A percentile compares a stretch with the other conserved stretches of the same genome.
These are phyloP conservation scores for Sphagnum tenellum DNA, from an alignment of 225 moss, liverwort and hornwort species.

Conservation along the genomic window DNA sequence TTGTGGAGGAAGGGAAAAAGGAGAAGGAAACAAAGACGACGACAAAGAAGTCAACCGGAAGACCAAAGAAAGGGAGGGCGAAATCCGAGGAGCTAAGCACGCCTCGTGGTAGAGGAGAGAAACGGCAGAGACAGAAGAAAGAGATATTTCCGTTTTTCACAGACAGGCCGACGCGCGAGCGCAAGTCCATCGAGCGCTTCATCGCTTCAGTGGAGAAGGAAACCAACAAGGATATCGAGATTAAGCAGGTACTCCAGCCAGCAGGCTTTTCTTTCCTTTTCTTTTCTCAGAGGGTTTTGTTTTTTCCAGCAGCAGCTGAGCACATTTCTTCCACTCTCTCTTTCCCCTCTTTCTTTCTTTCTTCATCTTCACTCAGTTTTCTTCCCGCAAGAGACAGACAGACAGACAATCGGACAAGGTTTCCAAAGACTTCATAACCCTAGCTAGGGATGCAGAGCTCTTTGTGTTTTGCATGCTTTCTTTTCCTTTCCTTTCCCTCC, in stretches of 20 bases:
- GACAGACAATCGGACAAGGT: too few species aligned
- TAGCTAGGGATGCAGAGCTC: too few species aligned
- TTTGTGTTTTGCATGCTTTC: too few species aligned
- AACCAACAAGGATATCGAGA: constrained; percentile 53
- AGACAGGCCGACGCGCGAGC: constrained; percentile 67
- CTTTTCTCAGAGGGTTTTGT: too few species aligned
- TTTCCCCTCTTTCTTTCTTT: too few species aligned
- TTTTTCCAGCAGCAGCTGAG: background rate
- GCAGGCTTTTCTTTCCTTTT: too few species aligned
- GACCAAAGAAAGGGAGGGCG: constrained; percentile 7
- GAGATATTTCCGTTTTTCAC: constrained; percentile 31
- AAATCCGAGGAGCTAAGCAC: constrained; percentile 20
- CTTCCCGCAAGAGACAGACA: too few species aligned
- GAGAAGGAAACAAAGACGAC: constrained; percentile 8
- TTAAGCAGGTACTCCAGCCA: constrained; percentile 49
- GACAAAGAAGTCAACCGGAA: constrained; percentile 4
- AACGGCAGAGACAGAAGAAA: constrained; percentile 32
- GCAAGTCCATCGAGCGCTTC: constrained; percentile 85
- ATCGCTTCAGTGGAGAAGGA: constrained; percentile 64
- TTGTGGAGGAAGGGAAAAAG: constrained; percentile 11
- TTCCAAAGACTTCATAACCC: too few species aligned
- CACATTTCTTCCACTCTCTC: background rate
- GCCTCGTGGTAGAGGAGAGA: constrained; percentile 10
- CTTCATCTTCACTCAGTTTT: too few species aligned
- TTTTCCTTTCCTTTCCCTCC: too few species aligned